Evolutionary conservation across 805 yeast species (phyloP).

Genomic region (Isabelozyma gotoi): DNA sequence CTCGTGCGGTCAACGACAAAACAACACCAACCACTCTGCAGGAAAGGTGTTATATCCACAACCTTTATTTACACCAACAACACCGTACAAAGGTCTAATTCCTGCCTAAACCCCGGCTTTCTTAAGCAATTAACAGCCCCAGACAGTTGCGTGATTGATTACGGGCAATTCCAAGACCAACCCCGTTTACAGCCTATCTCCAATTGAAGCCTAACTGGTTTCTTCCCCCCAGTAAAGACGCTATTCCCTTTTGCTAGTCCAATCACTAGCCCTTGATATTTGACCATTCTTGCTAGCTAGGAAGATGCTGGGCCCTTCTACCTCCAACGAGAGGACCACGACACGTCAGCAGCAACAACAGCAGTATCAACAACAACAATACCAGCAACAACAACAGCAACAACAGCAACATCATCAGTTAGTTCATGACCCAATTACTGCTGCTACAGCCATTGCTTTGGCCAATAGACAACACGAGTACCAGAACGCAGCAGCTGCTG

Average conservation of each 20-base stretch:
- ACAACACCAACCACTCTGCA: background rate
- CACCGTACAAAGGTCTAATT: no score
- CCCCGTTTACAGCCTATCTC: no score
- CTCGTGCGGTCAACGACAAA: background rate
- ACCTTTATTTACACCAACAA: background rate
- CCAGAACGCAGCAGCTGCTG: constrained; percentile 5
- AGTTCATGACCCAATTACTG: constrained; percentile 6
- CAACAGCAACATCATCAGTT: constrained; percentile 10
- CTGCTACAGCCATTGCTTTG: constrained; percentile 5
- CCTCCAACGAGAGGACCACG: constrained; percentile 29
- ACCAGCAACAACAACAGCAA: constrained; percentile 9
- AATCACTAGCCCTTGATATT: no score
- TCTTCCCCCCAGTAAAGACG: no score
- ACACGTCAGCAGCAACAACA: constrained; percentile 14
- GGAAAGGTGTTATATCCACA: constrained; percentile 1
- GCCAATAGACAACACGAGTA: constrained; percentile 8
- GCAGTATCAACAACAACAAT: constrained; percentile 12
- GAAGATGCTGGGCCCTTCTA: constrained; percentile 33
- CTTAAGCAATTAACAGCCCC: no score
- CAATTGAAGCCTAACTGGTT: no score
- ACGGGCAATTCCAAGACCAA: no score
- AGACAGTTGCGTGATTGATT: background rate
- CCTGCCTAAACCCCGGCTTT: no score
- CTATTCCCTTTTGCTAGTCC: no score
- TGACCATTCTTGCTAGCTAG: no score